A percentile compares a stretch with the other conserved stretches of the same genome.
Evolutionary conservation across 257 asterid genomes (phyloP).

Genomic region (Fraxinus anomala): DNA sequence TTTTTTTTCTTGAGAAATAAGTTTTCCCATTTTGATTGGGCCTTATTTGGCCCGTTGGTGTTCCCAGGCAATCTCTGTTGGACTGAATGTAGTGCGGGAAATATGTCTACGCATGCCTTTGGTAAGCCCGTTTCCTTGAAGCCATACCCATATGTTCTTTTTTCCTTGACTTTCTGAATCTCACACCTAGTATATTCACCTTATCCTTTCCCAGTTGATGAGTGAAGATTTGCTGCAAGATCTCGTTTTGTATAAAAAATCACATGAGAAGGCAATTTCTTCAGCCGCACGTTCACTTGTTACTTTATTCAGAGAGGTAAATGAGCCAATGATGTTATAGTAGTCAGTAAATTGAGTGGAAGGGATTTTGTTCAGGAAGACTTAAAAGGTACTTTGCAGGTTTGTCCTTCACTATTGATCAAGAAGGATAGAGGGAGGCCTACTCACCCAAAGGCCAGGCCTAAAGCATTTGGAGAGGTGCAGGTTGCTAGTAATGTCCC

Average conservation of each 20-base stretch:
- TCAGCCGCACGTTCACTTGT: slow-evolving; percentile 89
- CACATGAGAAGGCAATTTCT: slow-evolving; percentile 87
- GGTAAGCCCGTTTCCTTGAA: slow-evolving; percentile 53
- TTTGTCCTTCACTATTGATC: slow-evolving; percentile 79
- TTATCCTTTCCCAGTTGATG: slow-evolving; percentile 65
- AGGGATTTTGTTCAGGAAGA: not conserved
- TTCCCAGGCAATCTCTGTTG: slow-evolving; percentile 84
- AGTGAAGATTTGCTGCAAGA: slow-evolving; percentile 98
- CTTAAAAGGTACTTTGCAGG: slow-evolving; percentile 47
- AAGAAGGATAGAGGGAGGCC: slow-evolving; percentile 97
- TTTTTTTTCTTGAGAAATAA: slow-evolving; percentile 1
- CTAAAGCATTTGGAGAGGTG: slow-evolving; percentile 90
- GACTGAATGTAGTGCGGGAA: slow-evolving; percentile 84
- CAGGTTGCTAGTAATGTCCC: slow-evolving; percentile 64
- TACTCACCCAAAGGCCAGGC: slow-evolving; percentile 64
- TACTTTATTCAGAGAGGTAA: slow-evolving; percentile 83
- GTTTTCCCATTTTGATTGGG: slow-evolving; percentile 8
- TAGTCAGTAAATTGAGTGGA: not conserved
- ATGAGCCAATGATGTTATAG: not conserved
- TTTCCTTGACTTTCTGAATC: not conserved
- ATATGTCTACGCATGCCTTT: slow-evolving; percentile 92
- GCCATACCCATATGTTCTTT: not conserved
- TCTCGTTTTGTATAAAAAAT: slow-evolving; percentile 80
- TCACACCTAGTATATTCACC: slow-evolving; percentile 9
- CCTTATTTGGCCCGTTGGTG: slow-evolving; percentile 13